phyloP scores from a whole-genome alignment of 176 grass and related monocot species.

The Areca catechu region DNA sequence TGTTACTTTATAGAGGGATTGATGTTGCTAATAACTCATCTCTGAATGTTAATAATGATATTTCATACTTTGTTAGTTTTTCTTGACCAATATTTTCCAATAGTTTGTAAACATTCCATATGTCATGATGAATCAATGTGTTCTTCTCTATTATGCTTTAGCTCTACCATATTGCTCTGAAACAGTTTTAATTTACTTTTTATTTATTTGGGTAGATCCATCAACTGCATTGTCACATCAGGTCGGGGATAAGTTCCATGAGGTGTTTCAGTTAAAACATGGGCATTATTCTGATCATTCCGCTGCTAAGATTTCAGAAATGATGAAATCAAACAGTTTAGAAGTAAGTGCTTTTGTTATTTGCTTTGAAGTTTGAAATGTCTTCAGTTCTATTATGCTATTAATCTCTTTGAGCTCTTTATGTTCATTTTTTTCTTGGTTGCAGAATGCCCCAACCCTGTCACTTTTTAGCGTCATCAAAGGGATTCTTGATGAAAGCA shows the following conservation, averaged over 20 bases:
- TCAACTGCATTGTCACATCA: conserved; percentile 12
- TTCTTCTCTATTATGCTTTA: not conserved
- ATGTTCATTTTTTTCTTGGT: conserved; percentile 4
- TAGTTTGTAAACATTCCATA: too few species aligned
- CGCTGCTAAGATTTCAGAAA: conserved; percentile 78
- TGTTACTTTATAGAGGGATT: too few species aligned
- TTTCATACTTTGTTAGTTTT: too few species aligned
- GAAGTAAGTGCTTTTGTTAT: conserved; percentile 62
- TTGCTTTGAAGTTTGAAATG: not conserved
- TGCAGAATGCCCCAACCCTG: conserved; percentile 84
- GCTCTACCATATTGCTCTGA: not conserved
- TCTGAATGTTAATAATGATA: too few species aligned
- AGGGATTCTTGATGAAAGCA: conserved; percentile 94
- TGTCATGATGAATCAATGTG: too few species aligned
- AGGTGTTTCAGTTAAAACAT: conserved; percentile 61
- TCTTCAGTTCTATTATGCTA: conserved; percentile 18
- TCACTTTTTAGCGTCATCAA: conserved; percentile 90
- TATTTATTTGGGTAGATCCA: conserved; percentile 9
- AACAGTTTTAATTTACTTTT: conserved; percentile 4
- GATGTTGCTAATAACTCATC: too few species aligned
- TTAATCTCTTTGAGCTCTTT: not conserved
- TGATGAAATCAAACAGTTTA: conserved; percentile 85
- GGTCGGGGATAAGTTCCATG: conserved; percentile 60
- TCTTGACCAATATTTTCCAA: too few species aligned
- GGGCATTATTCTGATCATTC: conserved; percentile 70